Conservation (phyloP, 768 basidiomycete genomes). For the Serendipita sp. region DNA sequence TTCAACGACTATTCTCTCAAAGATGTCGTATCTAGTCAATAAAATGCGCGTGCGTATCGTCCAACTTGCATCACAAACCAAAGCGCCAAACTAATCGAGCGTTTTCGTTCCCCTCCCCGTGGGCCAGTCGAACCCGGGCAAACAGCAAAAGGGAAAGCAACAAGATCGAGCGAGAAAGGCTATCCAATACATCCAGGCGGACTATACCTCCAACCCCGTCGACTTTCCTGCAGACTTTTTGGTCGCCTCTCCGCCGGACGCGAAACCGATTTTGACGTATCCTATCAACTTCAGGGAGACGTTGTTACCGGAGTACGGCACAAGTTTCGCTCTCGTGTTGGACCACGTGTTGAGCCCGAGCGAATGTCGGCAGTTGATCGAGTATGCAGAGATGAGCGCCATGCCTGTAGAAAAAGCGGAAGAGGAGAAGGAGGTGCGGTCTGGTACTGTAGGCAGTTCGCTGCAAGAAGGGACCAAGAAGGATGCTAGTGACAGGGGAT, state of each 20-base stretch:
- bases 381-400: constrained; percentile 3
- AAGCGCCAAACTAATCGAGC: no score
- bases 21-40: no score
- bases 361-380: constrained; percentile 8
- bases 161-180: no score
- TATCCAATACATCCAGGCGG: not conserved
- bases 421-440: not conserved
- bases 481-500: not conserved
- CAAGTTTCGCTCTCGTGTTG: constrained; percentile 4
- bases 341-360: constrained; percentile 8
- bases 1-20: no score
- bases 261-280: not conserved
- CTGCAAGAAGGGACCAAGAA: not conserved
- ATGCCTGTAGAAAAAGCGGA: not conserved
- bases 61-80: no score
- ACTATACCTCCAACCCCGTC: not conserved
- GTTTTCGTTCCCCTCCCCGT: no score
- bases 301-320: not conserved
- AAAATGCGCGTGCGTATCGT: no score
- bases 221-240: not conserved
- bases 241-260: not conserved
- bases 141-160: no score
- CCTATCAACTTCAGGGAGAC: constrained; percentile 5
- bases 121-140: no score
- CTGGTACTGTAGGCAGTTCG: not conserved